Conservation (phyloP, 441 rosid species). For the Mallotus repandus region DNA sequence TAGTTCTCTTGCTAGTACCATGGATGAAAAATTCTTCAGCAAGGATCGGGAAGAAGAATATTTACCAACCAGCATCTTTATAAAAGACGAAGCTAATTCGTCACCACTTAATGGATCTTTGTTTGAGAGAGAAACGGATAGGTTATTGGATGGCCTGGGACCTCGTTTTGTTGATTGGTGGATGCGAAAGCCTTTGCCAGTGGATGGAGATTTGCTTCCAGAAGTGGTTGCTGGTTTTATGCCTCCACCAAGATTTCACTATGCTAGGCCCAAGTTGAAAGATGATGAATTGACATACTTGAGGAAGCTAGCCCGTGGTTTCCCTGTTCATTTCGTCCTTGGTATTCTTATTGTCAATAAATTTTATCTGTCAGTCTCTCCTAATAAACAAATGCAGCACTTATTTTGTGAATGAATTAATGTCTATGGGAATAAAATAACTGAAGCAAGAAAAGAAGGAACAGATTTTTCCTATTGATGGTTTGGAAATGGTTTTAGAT, state of each 20-base stretch:
- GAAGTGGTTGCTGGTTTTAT: constrained; percentile 60
- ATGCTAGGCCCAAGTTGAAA: constrained; percentile 46
- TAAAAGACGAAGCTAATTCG: constrained; percentile 17
- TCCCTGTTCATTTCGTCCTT: constrained; percentile 87
- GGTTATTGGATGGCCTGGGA: constrained; percentile 79
- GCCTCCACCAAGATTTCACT: constrained; percentile 61
- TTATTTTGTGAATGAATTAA: neutral
- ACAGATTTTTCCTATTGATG: neutral
- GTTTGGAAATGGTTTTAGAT: neutral
- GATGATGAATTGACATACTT: constrained; percentile 65
- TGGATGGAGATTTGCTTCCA: constrained; percentile 84
- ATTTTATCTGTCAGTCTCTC: neutral
- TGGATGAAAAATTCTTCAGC: constrained; percentile 10
- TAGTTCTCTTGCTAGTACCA: constrained; percentile 4
- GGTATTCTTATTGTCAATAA: constrained; percentile 41
- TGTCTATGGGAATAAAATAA: neutral
- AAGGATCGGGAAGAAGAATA: constrained; percentile 24
- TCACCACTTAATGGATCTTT: constrained; percentile 42
- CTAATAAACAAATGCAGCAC: neutral
- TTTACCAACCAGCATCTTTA: constrained; percentile 16
- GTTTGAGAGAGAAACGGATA: constrained; percentile 81
- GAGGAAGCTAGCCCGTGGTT: constrained; percentile 70
- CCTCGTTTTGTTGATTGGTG: constrained; percentile 92
- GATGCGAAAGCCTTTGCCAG: constrained; percentile 88
- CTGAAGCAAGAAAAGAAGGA: neutral